These are phyloP conservation scores for Coemansia sp. DNA, from an alignment of 192 early-diverging fungal genomes.

Conservation along the genomic window DNA sequence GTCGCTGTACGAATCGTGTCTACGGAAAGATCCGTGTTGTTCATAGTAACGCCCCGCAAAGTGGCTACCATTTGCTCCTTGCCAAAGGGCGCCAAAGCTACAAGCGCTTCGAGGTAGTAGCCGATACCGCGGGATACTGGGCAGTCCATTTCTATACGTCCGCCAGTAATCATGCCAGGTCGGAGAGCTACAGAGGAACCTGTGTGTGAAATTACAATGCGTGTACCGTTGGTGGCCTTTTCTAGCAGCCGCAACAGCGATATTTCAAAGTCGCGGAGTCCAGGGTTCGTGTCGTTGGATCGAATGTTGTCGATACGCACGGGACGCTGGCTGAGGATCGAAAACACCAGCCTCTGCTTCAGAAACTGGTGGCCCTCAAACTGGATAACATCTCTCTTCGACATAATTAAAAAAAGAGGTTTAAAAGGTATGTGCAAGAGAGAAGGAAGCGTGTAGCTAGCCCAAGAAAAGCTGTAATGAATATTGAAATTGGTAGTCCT, in stretches of 20 bases:
- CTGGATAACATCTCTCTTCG: slow-evolving; percentile 40
- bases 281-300: slow-evolving; percentile 81
- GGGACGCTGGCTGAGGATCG: slow-evolving; percentile 78
- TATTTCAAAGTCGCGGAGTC: slow-evolving; percentile 89
- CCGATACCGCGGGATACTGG: slow-evolving; percentile 83
- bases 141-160: slow-evolving; percentile 84
- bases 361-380: slow-evolving; percentile 87
- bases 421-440: slow-evolving; percentile 4
- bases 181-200: slow-evolving; percentile 81
- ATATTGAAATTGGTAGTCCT: neutral
- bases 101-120: slow-evolving; percentile 91
- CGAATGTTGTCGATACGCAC: slow-evolving; percentile 92
- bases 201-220: slow-evolving; percentile 92
- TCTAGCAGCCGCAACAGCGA: slow-evolving; percentile 89
- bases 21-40: slow-evolving; percentile 89
- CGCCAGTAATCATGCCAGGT: slow-evolving; percentile 90
- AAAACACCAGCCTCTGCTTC: slow-evolving; percentile 86
- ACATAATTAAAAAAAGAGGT: slow-evolving; percentile 28
- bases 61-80: slow-evolving; percentile 84
- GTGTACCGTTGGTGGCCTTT: slow-evolving; percentile 89
- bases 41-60: slow-evolving; percentile 89
- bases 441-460: neutral
- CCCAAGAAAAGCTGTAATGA: neutral
- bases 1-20: slow-evolving; percentile 91
- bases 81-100: slow-evolving; percentile 90